A percentile compares a stretch with the other conserved stretches of the same genome.
phyloP scores from a whole-genome alignment of 352 stramenopile genomes.

The Pythium brassicae region DNA sequence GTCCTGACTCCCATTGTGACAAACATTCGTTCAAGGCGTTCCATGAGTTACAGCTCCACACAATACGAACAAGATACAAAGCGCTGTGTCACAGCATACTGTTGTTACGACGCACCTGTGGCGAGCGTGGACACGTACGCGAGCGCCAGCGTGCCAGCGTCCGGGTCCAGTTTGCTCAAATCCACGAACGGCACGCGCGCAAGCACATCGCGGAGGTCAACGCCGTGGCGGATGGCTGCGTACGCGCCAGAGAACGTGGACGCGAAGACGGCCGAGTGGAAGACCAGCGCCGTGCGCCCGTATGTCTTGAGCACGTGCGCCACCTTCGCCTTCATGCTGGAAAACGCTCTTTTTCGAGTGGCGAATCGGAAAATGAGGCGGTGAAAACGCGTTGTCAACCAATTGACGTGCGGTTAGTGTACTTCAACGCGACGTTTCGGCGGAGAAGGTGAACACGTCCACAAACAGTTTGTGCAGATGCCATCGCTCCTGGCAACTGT shows the following conservation, averaged over 20 bases:
- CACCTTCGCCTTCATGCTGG: conserved; percentile 49
- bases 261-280: conserved; percentile 91
- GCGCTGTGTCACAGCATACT: no score
- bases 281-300: conserved; percentile 92
- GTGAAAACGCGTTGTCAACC: background rate
- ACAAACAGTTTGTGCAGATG: no score
- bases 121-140: conserved; percentile 93
- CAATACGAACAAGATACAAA: no score
- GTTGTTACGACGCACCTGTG: conserved; percentile 20
- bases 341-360: no score
- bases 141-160: conserved; percentile 63
- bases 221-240: conserved; percentile 55
- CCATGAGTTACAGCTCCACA: background rate
- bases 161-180: conserved; percentile 57
- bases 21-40: background rate
- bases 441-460: background rate
- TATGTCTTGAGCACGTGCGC: conserved; percentile 91
- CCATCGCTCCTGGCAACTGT: background rate
- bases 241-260: conserved; percentile 91
- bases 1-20: conserved; percentile 22
- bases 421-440: background rate
- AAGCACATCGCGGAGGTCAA: conserved; percentile 55
- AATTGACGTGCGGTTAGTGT: background rate
- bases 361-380: background rate
- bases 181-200: conserved; percentile 69